Percentiles rank a stretch among this genome's conserved stretches.
These are phyloP conservation scores for Strobilomyces dryophilus DNA, from an alignment of 768 basidiomycete genomes.

Conservation along the genomic window DNA sequence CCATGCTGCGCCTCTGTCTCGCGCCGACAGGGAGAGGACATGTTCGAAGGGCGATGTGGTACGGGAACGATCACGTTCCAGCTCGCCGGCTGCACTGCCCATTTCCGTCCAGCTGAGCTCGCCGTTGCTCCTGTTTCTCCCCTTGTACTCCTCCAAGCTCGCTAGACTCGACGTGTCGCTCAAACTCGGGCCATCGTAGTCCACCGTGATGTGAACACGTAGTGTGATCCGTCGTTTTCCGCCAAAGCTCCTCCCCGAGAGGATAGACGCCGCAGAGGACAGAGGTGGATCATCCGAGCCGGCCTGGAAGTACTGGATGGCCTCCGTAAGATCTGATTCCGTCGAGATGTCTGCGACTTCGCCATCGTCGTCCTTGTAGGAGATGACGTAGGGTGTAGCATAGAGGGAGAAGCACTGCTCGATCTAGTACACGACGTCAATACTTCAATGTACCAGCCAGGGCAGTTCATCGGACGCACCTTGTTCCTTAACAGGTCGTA, in stretches of 20 bases:
- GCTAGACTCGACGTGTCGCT: slow-evolving; percentile 84
- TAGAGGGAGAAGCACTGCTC: slow-evolving; percentile 81
- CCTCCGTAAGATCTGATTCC: slow-evolving; percentile 78
- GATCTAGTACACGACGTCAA: slow-evolving; percentile 45
- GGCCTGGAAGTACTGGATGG: slow-evolving; percentile 80
- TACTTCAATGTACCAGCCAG: neutral
- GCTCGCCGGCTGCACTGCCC: slow-evolving; percentile 34
- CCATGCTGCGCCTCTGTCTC: slow-evolving; percentile 76
- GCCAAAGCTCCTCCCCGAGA: slow-evolving; percentile 61
- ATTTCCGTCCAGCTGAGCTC: slow-evolving; percentile 43
- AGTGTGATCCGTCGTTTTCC: slow-evolving; percentile 75
- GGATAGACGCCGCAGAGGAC: slow-evolving; percentile 70
- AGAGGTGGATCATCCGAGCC: slow-evolving; percentile 67
- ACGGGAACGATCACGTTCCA: slow-evolving; percentile 54
- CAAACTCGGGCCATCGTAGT: slow-evolving; percentile 88
- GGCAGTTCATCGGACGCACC: slow-evolving; percentile 42
- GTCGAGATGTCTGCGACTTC: slow-evolving; percentile 65
- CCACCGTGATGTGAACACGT: slow-evolving; percentile 71
- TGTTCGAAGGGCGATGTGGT: slow-evolving; percentile 38
- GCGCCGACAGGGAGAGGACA: slow-evolving; percentile 42
- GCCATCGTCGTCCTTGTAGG: slow-evolving; percentile 87
- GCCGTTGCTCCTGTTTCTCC: slow-evolving; percentile 53
- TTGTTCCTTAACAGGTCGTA: slow-evolving; percentile 69
- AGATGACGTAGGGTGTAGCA: slow-evolving; percentile 63
- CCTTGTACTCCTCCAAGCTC: slow-evolving; percentile 70